Evolutionary conservation across 2,329 filamentous ascomycete genomes (phyloP).

Genomic region (Seiridium cupressi): DNA sequence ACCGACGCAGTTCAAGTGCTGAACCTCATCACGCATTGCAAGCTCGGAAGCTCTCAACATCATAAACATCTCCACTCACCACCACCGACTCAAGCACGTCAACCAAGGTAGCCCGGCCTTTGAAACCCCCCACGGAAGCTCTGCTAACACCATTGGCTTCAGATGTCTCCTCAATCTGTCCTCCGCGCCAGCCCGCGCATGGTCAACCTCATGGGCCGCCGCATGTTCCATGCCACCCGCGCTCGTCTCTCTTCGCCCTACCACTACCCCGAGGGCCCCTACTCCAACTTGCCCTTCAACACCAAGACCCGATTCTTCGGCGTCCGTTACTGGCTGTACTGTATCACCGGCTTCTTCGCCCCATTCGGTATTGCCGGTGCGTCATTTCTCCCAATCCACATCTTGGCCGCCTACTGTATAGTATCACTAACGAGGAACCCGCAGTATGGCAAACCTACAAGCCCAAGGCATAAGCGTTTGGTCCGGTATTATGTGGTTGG

Average conservation of each 20-base stretch:
- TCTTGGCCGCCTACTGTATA: background rate
- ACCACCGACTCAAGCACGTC: background rate
- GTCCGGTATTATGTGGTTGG: background rate
- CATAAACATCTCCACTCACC: slow-evolving; percentile 7
- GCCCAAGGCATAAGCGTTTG: slow-evolving; percentile 36
- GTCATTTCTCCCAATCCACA: slow-evolving; percentile 30
- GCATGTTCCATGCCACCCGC: slow-evolving; percentile 91
- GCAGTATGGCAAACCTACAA: slow-evolving; percentile 52
- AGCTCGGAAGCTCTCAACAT: background rate
- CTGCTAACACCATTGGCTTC: slow-evolving; percentile 40
- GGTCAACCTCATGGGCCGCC: slow-evolving; percentile 73
- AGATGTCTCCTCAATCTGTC: slow-evolving; percentile 79
- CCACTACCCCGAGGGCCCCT: slow-evolving; percentile 97
- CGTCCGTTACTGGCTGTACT: slow-evolving; percentile 77
- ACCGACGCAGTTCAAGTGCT: background rate
- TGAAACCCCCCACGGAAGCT: background rate
- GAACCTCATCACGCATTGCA: slow-evolving; percentile 1
- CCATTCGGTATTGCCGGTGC: slow-evolving; percentile 64
- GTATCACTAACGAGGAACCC: slow-evolving; percentile 16
- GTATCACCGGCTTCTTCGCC: slow-evolving; percentile 52
- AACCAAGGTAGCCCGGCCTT: background rate
- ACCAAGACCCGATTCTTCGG: slow-evolving; percentile 84
- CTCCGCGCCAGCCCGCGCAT: slow-evolving; percentile 57
- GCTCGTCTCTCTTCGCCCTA: slow-evolving; percentile 84
- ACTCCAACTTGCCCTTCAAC: slow-evolving; percentile 97